A percentile compares a stretch with the other conserved stretches of the same genome.
Evolutionary conservation across 495 filamentous ascomycete species (phyloP).

Genomic region (Aspergillus indologenus): DNA sequence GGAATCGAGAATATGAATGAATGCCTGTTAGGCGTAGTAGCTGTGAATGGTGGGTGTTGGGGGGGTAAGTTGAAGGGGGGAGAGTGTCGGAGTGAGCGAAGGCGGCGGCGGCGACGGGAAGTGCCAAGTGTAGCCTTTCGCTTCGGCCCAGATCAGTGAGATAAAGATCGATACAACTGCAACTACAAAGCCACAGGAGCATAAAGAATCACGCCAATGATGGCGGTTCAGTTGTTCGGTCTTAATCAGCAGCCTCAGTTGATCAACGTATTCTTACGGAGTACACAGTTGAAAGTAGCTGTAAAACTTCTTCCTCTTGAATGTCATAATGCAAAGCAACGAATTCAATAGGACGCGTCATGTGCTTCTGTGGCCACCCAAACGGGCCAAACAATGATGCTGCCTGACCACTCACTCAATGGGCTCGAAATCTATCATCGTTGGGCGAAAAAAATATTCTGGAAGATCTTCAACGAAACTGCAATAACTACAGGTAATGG

Average conservation of each 20-base stretch:
- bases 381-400: constrained; percentile 14
- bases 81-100: constrained; percentile 8
- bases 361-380: constrained; percentile 20
- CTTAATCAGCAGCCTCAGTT: too few relatives aligned
- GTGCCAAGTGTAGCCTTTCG: constrained; percentile 13
- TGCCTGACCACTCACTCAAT: constrained; percentile 10
- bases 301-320: too few relatives aligned
- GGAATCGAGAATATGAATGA: not conserved
- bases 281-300: too few relatives aligned
- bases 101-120: constrained; percentile 4
- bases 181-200: not conserved
- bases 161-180: not conserved
- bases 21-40: not conserved
- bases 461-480: constrained; percentile 6
- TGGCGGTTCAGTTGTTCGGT: not conserved
- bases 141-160: constrained; percentile 6
- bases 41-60: not conserved
- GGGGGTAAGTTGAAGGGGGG: constrained; percentile 4
- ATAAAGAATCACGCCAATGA: not conserved
- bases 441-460: constrained; percentile 1
- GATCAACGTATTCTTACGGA: too few relatives aligned
- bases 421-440: not conserved
- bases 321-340: not conserved
- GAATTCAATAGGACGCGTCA: constrained; percentile 12
- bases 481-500: constrained; percentile 39